Conservation (phyloP, 169 alveolate species). For the Cryptosporidium canis region DNA sequence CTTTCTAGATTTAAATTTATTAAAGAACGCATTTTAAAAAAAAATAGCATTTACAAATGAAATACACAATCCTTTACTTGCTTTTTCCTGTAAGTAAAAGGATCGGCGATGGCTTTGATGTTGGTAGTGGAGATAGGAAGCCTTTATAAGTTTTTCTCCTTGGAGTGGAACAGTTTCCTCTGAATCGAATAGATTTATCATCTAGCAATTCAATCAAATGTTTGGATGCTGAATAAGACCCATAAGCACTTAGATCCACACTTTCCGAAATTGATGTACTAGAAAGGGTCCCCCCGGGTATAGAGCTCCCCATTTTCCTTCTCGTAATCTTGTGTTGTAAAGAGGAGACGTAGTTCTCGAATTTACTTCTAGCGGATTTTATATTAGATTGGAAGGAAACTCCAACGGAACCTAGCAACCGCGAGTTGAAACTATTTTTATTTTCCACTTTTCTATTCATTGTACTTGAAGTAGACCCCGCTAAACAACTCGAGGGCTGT, state of each 20-base stretch:
- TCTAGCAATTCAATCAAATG: background rate
- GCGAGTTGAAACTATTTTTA: background rate
- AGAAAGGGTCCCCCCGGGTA: conserved; percentile 7
- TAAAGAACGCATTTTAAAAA: conserved; percentile 44
- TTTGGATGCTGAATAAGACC: background rate
- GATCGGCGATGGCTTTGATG: conserved; percentile 57
- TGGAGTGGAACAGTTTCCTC: conserved; percentile 14
- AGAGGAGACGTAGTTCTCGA: conserved; percentile 24
- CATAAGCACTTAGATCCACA: background rate
- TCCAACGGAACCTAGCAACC: background rate
- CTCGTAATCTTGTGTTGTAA: conserved; percentile 13
- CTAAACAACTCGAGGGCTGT: background rate
- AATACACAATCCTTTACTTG: background rate
- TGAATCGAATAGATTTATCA: background rate
- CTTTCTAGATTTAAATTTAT: conserved; percentile 76
- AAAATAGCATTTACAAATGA: background rate
- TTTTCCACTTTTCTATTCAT: background rate
- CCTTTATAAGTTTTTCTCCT: conserved; percentile 10
- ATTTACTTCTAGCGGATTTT: conserved; percentile 30
- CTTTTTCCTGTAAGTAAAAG: conserved; percentile 27
- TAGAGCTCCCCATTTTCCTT: background rate
- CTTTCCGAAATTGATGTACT: background rate
- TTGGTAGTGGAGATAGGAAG: conserved; percentile 59
- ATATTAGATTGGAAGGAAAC: conserved; percentile 19
- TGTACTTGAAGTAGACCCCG: background rate